These are phyloP conservation scores for Tuber indicum DNA, from an alignment of 495 filamentous ascomycete species.

Conservation along the genomic window DNA sequence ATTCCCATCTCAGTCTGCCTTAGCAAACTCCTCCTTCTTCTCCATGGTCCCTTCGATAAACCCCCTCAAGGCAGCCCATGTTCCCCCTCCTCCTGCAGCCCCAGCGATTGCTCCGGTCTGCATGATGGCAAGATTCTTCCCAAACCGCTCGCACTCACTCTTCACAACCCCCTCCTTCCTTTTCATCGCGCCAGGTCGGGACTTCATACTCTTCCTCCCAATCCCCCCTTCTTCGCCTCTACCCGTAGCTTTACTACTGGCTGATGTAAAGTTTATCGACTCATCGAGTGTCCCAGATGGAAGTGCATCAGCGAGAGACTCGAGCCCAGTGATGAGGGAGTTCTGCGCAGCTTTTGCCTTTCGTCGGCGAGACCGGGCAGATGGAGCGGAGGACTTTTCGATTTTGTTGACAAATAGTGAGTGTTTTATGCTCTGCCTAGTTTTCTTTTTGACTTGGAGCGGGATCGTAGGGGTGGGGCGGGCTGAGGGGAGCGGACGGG, in stretches of 20 bases:
- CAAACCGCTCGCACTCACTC: conserved; percentile 74
- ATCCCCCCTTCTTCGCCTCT: conserved; percentile 37
- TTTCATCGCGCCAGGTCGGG: conserved; percentile 72
- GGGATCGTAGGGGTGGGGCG: conserved; percentile 13
- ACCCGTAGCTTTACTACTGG: conserved; percentile 41
- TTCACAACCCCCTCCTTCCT: conserved; percentile 69
- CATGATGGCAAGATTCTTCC: conserved; percentile 66
- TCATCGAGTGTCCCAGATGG: conserved; percentile 48
- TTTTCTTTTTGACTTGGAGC: conserved; percentile 54
- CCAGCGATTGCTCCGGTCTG: conserved; percentile 45
- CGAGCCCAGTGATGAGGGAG: conserved; percentile 69
- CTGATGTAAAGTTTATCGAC: conserved; percentile 41
- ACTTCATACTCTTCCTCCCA: conserved; percentile 64
- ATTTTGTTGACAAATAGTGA: conserved; percentile 68
- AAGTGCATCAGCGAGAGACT: conserved; percentile 70
- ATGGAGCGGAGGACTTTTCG: conserved; percentile 51
- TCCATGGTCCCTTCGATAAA: conserved; percentile 46
- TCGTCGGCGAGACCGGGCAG: conserved; percentile 32
- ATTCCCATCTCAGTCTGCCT: neutral
- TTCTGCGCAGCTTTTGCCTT: conserved; percentile 64
- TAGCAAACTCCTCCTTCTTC: conserved; percentile 42
- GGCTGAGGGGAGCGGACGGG: conserved; percentile 9
- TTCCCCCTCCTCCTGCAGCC: neutral
- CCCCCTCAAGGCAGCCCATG: conserved; percentile 43
- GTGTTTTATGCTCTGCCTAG: conserved; percentile 72